A percentile compares a stretch with the other conserved stretches of the same genome.
phyloP scores from a whole-genome alignment of 2,329 filamentous ascomycete species.

The Teratosphaeria nubilosa region DNA sequence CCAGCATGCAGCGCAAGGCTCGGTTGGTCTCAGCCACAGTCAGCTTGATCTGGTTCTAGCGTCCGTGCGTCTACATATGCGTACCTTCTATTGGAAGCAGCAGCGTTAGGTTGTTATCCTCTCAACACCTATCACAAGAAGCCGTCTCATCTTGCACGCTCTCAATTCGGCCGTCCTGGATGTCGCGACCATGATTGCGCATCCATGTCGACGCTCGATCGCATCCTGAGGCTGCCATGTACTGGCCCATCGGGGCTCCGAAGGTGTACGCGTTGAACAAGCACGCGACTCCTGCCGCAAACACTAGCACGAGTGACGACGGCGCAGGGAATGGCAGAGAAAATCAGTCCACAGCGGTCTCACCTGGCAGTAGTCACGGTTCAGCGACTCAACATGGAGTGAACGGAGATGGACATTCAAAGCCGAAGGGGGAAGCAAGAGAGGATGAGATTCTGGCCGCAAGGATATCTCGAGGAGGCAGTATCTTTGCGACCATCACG shows the following conservation, averaged over 20 bases:
- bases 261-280: conserved; percentile 72
- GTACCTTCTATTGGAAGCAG: too few relatives aligned
- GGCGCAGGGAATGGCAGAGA: neutral
- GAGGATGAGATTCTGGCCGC: conserved; percentile 54
- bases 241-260: conserved; percentile 82
- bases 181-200: conserved; percentile 1
- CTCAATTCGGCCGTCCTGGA: neutral
- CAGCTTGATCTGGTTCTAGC: neutral
- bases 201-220: neutral
- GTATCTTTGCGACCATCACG: conserved; percentile 81
- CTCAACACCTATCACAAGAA: neutral
- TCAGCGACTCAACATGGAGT: neutral
- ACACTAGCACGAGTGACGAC: neutral
- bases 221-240: conserved; percentile 47
- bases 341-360: neutral
- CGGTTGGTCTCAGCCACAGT: neutral
- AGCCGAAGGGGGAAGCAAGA: neutral
- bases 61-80: neutral
- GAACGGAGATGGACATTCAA: neutral
- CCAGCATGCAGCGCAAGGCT: neutral
- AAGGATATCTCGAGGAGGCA: conserved; percentile 66
- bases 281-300: conserved; percentile 30
- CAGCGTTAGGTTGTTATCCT: neutral
- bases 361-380: neutral
- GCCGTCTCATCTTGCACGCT: neutral